Evolutionary conservation across 805 yeast genomes (phyloP).

Genomic region (Dipodascus geniculatus): DNA sequence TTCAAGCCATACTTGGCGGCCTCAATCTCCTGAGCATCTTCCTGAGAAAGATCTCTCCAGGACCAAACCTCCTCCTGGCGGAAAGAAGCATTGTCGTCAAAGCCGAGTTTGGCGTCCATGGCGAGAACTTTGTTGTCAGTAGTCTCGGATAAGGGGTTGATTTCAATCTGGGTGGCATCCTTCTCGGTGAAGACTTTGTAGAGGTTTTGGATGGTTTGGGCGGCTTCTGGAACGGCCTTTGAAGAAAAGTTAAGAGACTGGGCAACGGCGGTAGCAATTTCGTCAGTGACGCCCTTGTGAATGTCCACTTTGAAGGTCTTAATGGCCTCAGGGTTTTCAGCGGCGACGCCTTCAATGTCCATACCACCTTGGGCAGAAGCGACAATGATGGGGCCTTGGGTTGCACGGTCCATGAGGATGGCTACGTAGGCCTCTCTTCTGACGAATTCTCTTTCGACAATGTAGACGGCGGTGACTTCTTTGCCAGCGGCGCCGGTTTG

Average conservation of each 20-base stretch:
- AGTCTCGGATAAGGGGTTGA: conserved; percentile 94
- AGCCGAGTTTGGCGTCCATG: conserved; percentile 98
- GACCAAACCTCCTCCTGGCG: conserved; percentile 90
- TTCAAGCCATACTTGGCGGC: conserved; percentile 86
- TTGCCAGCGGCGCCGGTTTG: conserved; percentile 98
- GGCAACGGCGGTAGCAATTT: conserved; percentile 67
- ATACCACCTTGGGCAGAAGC: conserved; percentile 98
- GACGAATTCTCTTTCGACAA: conserved; percentile 90
- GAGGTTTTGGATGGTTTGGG: conserved; percentile 72
- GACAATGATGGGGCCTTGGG: conserved; percentile 83
- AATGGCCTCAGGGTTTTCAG: conserved; percentile 80
- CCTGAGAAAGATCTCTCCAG: conserved; percentile 97
- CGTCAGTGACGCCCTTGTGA: conserved; percentile 68
- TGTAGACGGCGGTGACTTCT: conserved; percentile 90
- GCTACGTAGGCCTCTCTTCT: conserved; percentile 93
- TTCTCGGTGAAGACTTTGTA: conserved; percentile 81
- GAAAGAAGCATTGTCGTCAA: conserved; percentile 92
- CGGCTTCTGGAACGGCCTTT: conserved; percentile 75
- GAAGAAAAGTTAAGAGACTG: conserved; percentile 68
- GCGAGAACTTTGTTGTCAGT: conserved; percentile 82
- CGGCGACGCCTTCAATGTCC: conserved; percentile 99
- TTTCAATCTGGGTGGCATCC: conserved; percentile 97
- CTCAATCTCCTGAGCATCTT: conserved; percentile 92
- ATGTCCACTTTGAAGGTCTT: conserved; percentile 74
- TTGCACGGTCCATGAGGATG: conserved; percentile 85